Base-by-base conservation (phyloP, 2,329 filamentous ascomycete genomes). In the Epichloe uncinata region DNA sequence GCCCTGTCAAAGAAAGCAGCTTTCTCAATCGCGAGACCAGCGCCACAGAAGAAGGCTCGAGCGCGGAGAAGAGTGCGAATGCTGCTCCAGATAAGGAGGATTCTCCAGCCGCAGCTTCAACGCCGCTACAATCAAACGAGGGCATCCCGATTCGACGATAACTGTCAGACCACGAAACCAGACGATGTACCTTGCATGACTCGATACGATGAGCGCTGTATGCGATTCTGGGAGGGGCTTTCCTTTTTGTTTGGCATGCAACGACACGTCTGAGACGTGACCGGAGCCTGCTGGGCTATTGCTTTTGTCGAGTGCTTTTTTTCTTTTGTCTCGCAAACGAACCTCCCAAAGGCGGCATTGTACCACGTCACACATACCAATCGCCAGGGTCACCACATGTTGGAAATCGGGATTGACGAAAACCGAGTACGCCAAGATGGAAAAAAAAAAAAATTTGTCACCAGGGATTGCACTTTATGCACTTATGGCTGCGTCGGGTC, bases 1-100 rank as follows among this genome's bases (percentile, higher is more conserved):
- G 86, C 65, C 90, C 91, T 2, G 80, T 93, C 60, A 96, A 95
- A 72, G 91, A 96, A 73, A 82, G 81, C 67, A 94, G 85, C 70
- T 88, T 87, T 65, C 72, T 95, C 63, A 82, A 95, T 65, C 79
- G 86, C 55, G 86, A 89, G 69, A 88, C 86, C 6, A 94, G 82
- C 63, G 79, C 69, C 48, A 42, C 48, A 20, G 48, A 48, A 8
- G 81, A 85, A 51, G 61, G 61, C 12, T 72, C 81, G 42, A 50
- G 36, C 4, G 42, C 43, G 13, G 45, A 42, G 1, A 22, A 44
- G 26, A 35, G 3, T 33, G 35, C 50, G 13, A 15, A 60, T 6
- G 47, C 46, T 22, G 51, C 52, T 8, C 34, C 45, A 54, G 63
- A 70, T 45, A 69, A 70, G 52, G 61, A 61, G 40, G 69, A 75